Evolutionary conservation across 768 basidiomycete genomes (phyloP).

Genomic region (Boletus vinaceobasis): DNA sequence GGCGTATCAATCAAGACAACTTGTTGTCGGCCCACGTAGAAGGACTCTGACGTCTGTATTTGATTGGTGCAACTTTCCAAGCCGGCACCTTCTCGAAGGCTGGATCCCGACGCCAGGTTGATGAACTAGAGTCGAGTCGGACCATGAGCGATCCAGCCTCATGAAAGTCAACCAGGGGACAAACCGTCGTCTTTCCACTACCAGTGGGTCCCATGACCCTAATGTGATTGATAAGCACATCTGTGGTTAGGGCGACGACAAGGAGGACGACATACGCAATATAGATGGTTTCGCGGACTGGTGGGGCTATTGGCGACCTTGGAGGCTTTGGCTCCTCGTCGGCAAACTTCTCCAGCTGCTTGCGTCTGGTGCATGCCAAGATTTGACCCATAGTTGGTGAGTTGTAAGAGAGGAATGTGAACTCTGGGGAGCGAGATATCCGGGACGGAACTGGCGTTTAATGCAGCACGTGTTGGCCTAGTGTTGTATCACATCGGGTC

Average conservation of each 20-base stretch:
- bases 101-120: constrained; percentile 34
- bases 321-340: constrained; percentile 27
- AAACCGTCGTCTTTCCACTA: constrained; percentile 34
- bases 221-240: constrained; percentile 25
- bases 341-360: constrained; percentile 22
- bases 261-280: constrained; percentile 21
- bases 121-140: constrained; percentile 30
- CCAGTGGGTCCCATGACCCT: constrained; percentile 35
- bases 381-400: constrained; percentile 28
- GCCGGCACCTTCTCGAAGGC: constrained; percentile 30
- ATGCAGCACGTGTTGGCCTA: constrained; percentile 25
- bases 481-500: constrained; percentile 28
- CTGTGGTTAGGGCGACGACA: neutral
- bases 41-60: constrained; percentile 29
- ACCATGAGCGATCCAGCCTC: neutral
- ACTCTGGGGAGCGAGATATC: constrained; percentile 24
- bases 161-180: constrained; percentile 4
- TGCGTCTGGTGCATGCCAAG: constrained; percentile 24
- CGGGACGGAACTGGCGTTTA: constrained; percentile 26
- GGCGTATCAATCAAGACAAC: constrained; percentile 59
- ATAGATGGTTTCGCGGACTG: constrained; percentile 26
- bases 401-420: constrained; percentile 14
- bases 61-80: constrained; percentile 36
- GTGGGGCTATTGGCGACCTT: constrained; percentile 12
- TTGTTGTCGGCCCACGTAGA: constrained; percentile 29